Evolutionary conservation across 148 eudicot species (phyloP).

Genomic region (Heliamphora exappendiculata): DNA sequence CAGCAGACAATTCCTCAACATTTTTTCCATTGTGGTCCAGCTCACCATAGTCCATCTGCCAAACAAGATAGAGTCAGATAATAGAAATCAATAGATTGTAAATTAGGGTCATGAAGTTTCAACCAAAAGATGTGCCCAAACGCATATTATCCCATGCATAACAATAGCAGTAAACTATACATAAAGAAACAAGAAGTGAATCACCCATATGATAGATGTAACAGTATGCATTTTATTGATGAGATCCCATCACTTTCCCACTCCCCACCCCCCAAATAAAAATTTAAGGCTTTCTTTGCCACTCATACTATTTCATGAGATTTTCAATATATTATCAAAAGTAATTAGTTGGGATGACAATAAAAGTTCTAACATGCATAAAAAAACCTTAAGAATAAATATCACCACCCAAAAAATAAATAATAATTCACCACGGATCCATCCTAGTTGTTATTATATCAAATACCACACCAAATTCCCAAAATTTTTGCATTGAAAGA

Average conservation of each 20-base stretch:
- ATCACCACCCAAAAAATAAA: not conserved
- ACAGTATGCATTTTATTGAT: not conserved
- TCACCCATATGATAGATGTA: not conserved
- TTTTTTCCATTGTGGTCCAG: conserved; percentile 1
- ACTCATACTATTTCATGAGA: not conserved
- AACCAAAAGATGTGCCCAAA: not conserved
- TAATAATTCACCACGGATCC: not conserved
- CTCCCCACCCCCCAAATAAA: too few species aligned
- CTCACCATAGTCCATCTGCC: conserved; percentile 20
- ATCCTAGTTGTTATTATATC: not conserved
- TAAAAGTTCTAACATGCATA: not conserved
- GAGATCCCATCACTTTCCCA: not conserved
- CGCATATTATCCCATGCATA: not conserved
- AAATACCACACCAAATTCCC: not conserved
- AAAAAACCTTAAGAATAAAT: not conserved
- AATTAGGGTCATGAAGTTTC: not conserved
- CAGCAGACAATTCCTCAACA: conserved; percentile 9
- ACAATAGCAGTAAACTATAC: not conserved
- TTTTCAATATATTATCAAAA: not conserved
- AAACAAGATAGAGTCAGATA: conserved; percentile 10
- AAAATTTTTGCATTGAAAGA: not conserved
- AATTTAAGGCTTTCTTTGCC: not conserved
- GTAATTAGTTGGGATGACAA: not conserved
- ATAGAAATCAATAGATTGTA: not conserved
- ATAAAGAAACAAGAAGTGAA: not conserved